phyloP scores from a whole-genome alignment of 805 yeast species.

The Sungouiella thailandica region DNA sequence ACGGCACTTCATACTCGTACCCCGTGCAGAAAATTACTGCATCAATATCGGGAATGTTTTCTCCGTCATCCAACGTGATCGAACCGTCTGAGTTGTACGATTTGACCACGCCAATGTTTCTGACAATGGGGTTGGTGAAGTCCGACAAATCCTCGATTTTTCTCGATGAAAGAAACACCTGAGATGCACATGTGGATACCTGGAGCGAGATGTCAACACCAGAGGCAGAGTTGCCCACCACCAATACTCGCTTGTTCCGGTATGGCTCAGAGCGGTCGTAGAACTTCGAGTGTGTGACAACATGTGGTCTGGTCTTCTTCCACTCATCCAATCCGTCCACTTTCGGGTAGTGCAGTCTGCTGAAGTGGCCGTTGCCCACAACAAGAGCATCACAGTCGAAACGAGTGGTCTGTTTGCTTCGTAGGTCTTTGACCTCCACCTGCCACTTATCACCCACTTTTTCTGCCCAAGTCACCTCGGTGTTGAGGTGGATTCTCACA shows the following conservation, averaged over 20 bases:
- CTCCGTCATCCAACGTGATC: not conserved
- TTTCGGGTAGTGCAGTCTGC: not conserved
- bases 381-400: not conserved
- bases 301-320: not conserved
- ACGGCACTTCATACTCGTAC: not conserved
- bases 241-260: not conserved
- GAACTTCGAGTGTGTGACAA: not conserved
- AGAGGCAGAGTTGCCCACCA: not conserved
- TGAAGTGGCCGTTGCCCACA: not conserved
- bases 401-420: not conserved
- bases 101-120: not conserved
- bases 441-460: not conserved
- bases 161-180: not conserved
- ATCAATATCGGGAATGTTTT: not conserved
- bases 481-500: not conserved
- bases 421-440: not conserved
- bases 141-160: not conserved
- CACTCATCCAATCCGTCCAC: not conserved
- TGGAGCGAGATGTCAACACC: not conserved
- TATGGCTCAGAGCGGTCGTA: not conserved
- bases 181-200: not conserved
- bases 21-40: not conserved
- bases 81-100: not conserved
- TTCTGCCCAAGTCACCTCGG: not conserved
- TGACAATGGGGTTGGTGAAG: not conserved